phyloP scores from a whole-genome alignment of 495 filamentous ascomycete species.

The Halenospora varia region DNA sequence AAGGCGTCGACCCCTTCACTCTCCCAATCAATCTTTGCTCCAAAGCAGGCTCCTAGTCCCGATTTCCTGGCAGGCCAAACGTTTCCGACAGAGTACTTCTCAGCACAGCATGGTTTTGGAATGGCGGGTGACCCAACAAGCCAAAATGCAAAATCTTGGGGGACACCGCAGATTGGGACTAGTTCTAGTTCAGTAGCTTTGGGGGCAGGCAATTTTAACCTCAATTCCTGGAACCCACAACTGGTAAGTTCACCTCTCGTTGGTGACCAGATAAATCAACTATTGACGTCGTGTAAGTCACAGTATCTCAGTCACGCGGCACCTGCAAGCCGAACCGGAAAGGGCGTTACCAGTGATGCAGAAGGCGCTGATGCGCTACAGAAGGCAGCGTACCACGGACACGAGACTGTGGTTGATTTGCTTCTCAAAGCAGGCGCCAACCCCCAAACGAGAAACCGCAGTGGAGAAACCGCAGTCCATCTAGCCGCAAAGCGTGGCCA shows the following conservation, averaged over 20 bases:
- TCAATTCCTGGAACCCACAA: not conserved
- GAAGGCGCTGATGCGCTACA: not conserved
- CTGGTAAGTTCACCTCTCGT: not conserved
- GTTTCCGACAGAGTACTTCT: too few relatives aligned
- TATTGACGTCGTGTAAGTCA: not conserved
- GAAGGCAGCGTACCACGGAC: not conserved
- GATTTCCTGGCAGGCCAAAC: too few relatives aligned
- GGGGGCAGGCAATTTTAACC: not conserved
- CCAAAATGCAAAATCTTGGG: not conserved
- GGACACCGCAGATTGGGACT: not conserved
- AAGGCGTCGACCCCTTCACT: not conserved
- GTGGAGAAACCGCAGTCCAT: not conserved
- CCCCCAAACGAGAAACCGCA: not conserved
- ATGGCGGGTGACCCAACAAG: not conserved
- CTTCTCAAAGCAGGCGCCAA: not conserved
- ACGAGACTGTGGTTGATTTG: not conserved
- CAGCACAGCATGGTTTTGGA: not conserved
- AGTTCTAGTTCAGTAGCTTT: not conserved
- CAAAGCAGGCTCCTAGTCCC: not conserved
- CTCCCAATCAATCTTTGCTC: not conserved
- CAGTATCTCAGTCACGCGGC: not conserved
- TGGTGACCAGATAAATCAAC: not conserved
- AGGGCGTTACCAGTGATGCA: not conserved
- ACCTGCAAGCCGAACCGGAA: not conserved
- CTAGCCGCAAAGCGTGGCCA: not conserved